Evolutionary conservation across 345 rosid genomes (phyloP), one percentile per base, ranked within the genome.

Genomic region (Aquilaria malaccensis): DNA sequence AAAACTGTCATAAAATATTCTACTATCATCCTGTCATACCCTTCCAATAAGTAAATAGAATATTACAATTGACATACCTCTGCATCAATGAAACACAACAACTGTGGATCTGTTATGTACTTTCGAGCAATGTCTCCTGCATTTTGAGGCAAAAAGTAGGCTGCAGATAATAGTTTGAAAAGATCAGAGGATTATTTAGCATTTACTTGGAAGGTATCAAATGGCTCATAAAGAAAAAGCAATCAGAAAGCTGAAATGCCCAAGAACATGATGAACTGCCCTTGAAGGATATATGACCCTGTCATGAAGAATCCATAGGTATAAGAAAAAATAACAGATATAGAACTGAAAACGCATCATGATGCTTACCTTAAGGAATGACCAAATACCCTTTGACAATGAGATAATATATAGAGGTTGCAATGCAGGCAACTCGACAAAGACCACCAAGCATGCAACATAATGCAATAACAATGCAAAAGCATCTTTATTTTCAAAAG

Each of bases 61-160:
- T 50, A 43, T 56, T 60, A 62, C 52, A 37, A 52, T 59, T 33
- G 50, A 64, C 70, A 50, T 72, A 90, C 99, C 92, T 94, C 97
- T 32, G 95, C 97, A 77, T 89, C 99, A 60, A 90, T 84, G 80
- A 94, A 94, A 61, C 95, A 94, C 71, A 94, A 64, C 59, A 90
- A 68, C 7, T 78, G 71, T 33, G 95, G 97, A 78, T 94, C 99
- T 78, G 84, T 87, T 63, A 89, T 74, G 76, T 79, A 90, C 80
- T 81, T 94, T 51, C 86, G 83, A 73, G 99, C 97, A 64, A 89
- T 81, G 75, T 68, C 92, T 69, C 97, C 96, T 63, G 96, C 92
- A 72, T 89, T 94, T 69, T 87, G 96, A 7, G 97, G 97, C 14
- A 94, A 74, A 76, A 87, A 84, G 72, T 81, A 93, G 55, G 99